Evolutionary conservation across 768 basidiomycete species (phyloP).

Genomic region (Agaricus subrufescens): DNA sequence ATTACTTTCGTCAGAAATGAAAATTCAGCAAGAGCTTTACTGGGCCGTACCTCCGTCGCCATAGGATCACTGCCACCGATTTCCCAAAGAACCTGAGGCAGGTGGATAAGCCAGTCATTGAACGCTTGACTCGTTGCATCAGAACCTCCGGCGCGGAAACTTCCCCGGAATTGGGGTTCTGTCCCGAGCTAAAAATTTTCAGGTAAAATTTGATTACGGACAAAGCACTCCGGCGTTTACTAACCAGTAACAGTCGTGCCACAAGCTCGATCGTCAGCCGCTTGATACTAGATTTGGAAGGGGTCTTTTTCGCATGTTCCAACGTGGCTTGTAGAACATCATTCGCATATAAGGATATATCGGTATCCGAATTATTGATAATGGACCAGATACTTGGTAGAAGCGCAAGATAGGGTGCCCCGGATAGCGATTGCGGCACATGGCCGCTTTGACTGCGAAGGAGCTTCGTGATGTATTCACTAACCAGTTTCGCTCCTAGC

Average conservation of each 20-base stretch:
- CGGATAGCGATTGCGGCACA: constrained; percentile 47
- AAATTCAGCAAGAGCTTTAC: background rate
- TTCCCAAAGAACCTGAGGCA: constrained; percentile 88
- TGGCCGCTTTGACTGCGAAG: constrained; percentile 49
- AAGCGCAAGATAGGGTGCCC: constrained; percentile 57
- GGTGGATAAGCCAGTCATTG: constrained; percentile 65
- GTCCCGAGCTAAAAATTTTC: constrained; percentile 50
- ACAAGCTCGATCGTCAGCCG: constrained; percentile 71
- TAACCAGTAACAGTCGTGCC: constrained; percentile 63
- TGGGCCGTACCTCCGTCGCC: constrained; percentile 53
- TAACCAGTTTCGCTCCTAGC: constrained; percentile 47
- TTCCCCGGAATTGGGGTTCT: constrained; percentile 46
- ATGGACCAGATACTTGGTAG: constrained; percentile 79
- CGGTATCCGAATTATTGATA: constrained; percentile 37
- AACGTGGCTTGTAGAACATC: constrained; percentile 52
- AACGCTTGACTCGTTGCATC: constrained; percentile 29
- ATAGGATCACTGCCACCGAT: constrained; percentile 51
- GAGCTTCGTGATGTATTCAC: constrained; percentile 55
- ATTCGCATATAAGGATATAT: constrained; percentile 12
- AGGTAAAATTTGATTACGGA: constrained; percentile 2
- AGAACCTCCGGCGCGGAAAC: constrained; percentile 33
- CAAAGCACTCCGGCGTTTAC: constrained; percentile 16
- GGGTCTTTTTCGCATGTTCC: constrained; percentile 57
- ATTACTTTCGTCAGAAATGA: background rate
- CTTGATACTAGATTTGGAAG: constrained; percentile 63